A percentile compares a stretch with the other conserved stretches of the same genome.
Conservation (phyloP, 2,329 filamentous ascomycete genomes). For the Davidsoniella virescens region DNA sequence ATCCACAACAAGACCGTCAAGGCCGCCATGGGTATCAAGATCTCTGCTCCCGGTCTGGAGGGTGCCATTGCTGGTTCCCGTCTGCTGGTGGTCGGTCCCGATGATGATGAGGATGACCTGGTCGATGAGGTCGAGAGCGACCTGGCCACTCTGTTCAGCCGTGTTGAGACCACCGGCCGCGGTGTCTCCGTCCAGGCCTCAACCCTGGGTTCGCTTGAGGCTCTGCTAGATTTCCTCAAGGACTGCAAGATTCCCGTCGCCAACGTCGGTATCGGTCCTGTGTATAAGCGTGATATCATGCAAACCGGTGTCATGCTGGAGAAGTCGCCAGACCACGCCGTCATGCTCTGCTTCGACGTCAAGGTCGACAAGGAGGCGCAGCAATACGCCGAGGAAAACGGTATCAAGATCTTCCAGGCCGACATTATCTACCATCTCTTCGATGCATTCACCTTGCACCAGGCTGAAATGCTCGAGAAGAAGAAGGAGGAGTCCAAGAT, state of each 20-base stretch:
- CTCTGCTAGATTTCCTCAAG: slow-evolving; percentile 87
- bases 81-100: slow-evolving; percentile 79
- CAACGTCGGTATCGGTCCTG: slow-evolving; percentile 92
- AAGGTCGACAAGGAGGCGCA: slow-evolving; percentile 96
- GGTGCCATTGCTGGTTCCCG: slow-evolving; percentile 92
- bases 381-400: slow-evolving; percentile 78
- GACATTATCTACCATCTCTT: slow-evolving; percentile 99
- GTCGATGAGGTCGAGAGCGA: slow-evolving; percentile 94
- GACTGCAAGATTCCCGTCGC: slow-evolving; percentile 93
- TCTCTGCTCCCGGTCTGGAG: slow-evolving; percentile 88
- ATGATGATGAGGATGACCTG: slow-evolving; percentile 93
- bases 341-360: slow-evolving; percentile 99
- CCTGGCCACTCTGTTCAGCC: slow-evolving; percentile 76
- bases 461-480: slow-evolving; percentile 70
- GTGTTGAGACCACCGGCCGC: slow-evolving; percentile 79
- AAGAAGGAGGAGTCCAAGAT: slow-evolving; percentile 95
- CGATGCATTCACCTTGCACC: slow-evolving; percentile 90
- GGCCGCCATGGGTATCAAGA: slow-evolving; percentile 96
- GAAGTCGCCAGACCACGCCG: slow-evolving; percentile 85
- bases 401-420: slow-evolving; percentile 94
- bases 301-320: slow-evolving; percentile 91
- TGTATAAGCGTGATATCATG: slow-evolving; percentile 96
- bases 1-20: slow-evolving; percentile 99
- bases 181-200: slow-evolving; percentile 96
- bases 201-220: slow-evolving; percentile 90